Base-by-base conservation (phyloP, 768 basidiomycete species). In the Serendipita sp. region DNA sequence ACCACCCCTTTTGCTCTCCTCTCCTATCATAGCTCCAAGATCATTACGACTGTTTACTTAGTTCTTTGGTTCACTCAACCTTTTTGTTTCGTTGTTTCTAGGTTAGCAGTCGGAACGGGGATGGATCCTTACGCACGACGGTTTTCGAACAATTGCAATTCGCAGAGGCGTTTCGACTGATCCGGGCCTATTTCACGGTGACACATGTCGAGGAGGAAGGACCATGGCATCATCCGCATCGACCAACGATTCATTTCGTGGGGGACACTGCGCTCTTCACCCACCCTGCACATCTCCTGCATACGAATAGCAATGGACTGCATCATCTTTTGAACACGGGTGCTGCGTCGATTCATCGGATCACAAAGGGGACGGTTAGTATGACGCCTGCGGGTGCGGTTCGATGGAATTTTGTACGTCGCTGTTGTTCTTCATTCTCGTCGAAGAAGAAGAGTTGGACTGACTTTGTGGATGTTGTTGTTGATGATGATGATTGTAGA, bases 111-210 rank as follows among this genome's bases (percentile, higher is more conserved):
- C 68, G 31, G 67, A 70, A 60, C 63, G 71, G 22, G 69, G 70
- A 71, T 33, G 75, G 75, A 28, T 71, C 75, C 3, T 71, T 72
- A 43, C 71, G 77, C 64, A 73, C 76, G 2, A 69, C 74, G 4
- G 78, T 81, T 67, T 85, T 86, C 69, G 77, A 80, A 66, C 77
- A 76, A 24, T 69, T 73, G 20, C 72, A 75, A 3, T 84, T 86
- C 68, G 76, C 78, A 42, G 86, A 88, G 68, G 84, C 83, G 2
- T 81, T 81, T 4, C 79, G 83, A 16, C 75, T 86, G 42, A 77
- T 88, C 48, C 79, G 82, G 63, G 71, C 85, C 62, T 75, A 78
- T 56, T 72, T 87, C 17, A 72, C 72, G 31, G 68, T 87, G 58
- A 75, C 50, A 0, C n/a, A 41, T 16, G 56, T 80, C 41, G 72